A percentile compares a stretch with the other conserved stretches of the same genome.
These are phyloP conservation scores for Aspergillus novofumigatus DNA, from an alignment of 2,329 filamentous ascomycete genomes.

Conservation along the genomic window DNA sequence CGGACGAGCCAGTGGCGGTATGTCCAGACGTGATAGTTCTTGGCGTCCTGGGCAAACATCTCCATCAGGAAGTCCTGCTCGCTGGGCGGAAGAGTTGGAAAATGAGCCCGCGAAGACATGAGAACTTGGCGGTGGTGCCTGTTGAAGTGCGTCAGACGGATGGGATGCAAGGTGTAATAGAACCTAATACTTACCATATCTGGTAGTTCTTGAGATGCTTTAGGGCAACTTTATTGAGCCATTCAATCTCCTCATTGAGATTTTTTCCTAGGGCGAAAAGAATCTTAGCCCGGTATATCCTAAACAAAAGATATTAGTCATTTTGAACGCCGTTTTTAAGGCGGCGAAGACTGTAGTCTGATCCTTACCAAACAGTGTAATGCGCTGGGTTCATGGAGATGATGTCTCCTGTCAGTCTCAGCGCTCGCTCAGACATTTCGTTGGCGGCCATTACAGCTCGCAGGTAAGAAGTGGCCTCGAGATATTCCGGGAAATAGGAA, in stretches of 20 bases:
- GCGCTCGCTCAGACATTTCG: slow-evolving; percentile 73
- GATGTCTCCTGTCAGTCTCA: slow-evolving; percentile 81
- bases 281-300: slow-evolving; percentile 81
- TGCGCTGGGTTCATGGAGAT: slow-evolving; percentile 93
- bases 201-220: slow-evolving; percentile 96
- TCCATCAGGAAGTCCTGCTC: slow-evolving; percentile 72
- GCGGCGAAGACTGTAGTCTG: background rate
- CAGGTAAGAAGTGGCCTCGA: slow-evolving; percentile 88
- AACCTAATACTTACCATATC: slow-evolving; percentile 62
- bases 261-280: slow-evolving; percentile 63
- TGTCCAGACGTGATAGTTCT: slow-evolving; percentile 99
- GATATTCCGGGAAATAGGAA: slow-evolving; percentile 83
- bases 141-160: slow-evolving; percentile 19
- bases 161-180: background rate
- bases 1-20: slow-evolving; percentile 79
- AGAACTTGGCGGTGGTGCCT: slow-evolving; percentile 57
- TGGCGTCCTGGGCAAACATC: slow-evolving; percentile 82
- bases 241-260: slow-evolving; percentile 69
- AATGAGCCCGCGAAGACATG: slow-evolving; percentile 46
- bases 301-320: slow-evolving; percentile 20
- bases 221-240: slow-evolving; percentile 81
- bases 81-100: slow-evolving; percentile 55
- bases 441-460: slow-evolving; percentile 87
- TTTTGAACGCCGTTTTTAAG: too few relatives aligned
- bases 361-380: slow-evolving; percentile 84